phyloP scores from a whole-genome alignment of 1,284 basidiomycete species.

The Apiotrichum domesticum region DNA sequence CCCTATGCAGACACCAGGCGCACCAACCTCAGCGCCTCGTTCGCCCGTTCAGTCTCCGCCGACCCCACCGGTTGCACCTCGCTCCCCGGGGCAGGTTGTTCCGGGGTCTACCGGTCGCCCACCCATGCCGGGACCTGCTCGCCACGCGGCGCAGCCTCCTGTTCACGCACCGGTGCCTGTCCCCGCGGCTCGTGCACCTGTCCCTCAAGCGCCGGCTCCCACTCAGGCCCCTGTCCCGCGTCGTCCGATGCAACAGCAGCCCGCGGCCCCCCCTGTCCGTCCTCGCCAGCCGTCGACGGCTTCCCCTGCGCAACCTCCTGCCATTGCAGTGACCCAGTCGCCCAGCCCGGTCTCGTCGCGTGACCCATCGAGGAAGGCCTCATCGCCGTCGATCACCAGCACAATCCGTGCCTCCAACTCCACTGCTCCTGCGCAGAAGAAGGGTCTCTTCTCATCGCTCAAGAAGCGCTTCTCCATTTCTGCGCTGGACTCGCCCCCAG shows the following conservation, averaged over 20 bases:
- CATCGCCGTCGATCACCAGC: background rate
- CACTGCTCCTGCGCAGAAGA: constrained; percentile 1
- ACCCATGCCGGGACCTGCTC: too few species aligned
- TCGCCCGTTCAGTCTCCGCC: background rate
- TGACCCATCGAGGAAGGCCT: background rate
- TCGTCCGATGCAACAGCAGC: too few species aligned
- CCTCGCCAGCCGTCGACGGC: background rate
- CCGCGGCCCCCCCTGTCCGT: background rate
- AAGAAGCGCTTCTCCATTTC: constrained; percentile 19
- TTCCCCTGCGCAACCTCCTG: background rate
- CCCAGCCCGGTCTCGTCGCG: background rate
- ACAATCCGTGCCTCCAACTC: background rate
- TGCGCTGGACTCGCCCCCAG: background rate
- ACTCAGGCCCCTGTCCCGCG: too few species aligned
- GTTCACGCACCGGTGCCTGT: too few species aligned
- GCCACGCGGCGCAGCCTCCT: too few species aligned
- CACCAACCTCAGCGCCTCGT: background rate
- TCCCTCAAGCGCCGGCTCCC: background rate
- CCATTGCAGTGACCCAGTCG: background rate
- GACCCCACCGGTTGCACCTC: too few species aligned
- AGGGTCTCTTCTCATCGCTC: constrained; percentile 10
- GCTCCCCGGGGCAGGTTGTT: too few species aligned
- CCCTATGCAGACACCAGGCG: too few species aligned
- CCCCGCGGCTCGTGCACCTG: background rate
- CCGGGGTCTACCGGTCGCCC: too few species aligned